Evolutionary conservation across 176 grass and related monocot species (phyloP).

Genomic region (Raddia guianensis): DNA sequence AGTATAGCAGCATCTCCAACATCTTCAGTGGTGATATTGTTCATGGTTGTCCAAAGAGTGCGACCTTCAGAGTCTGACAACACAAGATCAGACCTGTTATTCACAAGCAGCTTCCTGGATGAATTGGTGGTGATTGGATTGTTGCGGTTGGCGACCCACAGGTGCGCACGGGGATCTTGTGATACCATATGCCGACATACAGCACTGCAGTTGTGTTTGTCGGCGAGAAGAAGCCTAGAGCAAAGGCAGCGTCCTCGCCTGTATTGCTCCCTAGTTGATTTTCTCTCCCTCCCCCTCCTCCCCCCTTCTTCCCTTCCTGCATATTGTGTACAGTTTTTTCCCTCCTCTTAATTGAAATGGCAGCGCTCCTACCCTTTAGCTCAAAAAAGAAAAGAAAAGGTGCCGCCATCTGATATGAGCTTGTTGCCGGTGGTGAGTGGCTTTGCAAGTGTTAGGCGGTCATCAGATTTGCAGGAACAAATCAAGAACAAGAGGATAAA

Average conservation of each 20-base stretch:
- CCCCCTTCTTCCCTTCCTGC: too few species aligned
- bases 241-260: constrained; percentile 13
- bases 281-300: too few species aligned
- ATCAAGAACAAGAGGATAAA: constrained; percentile 9
- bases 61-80: constrained; percentile 29
- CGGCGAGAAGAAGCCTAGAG: constrained; percentile 55
- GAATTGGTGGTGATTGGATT: constrained; percentile 17
- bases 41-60: constrained; percentile 29
- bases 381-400: background rate
- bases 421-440: constrained; percentile 11
- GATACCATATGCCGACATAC: constrained; percentile 55
- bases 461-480: constrained; percentile 34
- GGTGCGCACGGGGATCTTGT: constrained; percentile 33
- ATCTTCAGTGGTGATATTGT: background rate
- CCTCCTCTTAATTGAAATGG: too few species aligned
- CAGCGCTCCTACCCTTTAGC: too few species aligned
- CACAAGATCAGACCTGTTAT: constrained; percentile 28
- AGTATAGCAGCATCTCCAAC: background rate
- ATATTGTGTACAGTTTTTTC: too few species aligned
- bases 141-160: constrained; percentile 62
- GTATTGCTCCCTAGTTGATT: too few species aligned
- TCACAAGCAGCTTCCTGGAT: background rate
- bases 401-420: constrained; percentile 37
- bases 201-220: background rate
- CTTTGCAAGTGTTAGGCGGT: constrained; percentile 39